A percentile compares a stretch with the other conserved stretches of the same genome.
phyloP scores from a whole-genome alignment of 192 early-diverging fungal genomes.

The Spizellomyces sp. region DNA sequence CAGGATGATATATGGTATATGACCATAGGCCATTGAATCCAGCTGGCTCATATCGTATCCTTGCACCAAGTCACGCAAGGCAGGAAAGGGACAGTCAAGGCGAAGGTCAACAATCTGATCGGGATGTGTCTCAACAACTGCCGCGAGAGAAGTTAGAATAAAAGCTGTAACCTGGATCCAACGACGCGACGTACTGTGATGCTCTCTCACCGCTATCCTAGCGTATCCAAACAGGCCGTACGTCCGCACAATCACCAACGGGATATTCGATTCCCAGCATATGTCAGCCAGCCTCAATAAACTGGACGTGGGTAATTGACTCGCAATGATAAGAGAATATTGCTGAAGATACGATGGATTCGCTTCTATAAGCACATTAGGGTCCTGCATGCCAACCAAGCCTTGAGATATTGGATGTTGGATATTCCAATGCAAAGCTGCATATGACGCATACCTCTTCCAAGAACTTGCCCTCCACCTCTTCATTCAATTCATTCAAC shows the following conservation, averaged over 20 bases:
- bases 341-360: constrained; percentile 62
- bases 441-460: constrained; percentile 49
- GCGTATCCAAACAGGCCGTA: constrained; percentile 80
- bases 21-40: constrained; percentile 71
- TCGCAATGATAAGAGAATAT: constrained; percentile 79
- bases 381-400: constrained; percentile 35
- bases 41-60: constrained; percentile 68
- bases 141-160: constrained; percentile 10
- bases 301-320: constrained; percentile 56
- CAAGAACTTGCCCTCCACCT: constrained; percentile 68
- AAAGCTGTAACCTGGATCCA: neutral
- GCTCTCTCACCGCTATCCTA: constrained; percentile 73
- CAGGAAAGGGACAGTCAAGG: constrained; percentile 79
- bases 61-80: constrained; percentile 61
- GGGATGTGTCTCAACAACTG: constrained; percentile 91
- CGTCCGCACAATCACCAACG: constrained; percentile 68
- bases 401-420: neutral
- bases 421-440: constrained; percentile 11
- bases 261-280: constrained; percentile 64
- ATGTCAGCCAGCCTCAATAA: constrained; percentile 60
- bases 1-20: constrained; percentile 86
- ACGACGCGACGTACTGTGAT: constrained; percentile 64
- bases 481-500: constrained; percentile 86
- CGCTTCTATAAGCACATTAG: constrained; percentile 48
- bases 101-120: constrained; percentile 77